Conservation (phyloP, 1,284 basidiomycete genomes). For the Rugosomyces carneus region DNA sequence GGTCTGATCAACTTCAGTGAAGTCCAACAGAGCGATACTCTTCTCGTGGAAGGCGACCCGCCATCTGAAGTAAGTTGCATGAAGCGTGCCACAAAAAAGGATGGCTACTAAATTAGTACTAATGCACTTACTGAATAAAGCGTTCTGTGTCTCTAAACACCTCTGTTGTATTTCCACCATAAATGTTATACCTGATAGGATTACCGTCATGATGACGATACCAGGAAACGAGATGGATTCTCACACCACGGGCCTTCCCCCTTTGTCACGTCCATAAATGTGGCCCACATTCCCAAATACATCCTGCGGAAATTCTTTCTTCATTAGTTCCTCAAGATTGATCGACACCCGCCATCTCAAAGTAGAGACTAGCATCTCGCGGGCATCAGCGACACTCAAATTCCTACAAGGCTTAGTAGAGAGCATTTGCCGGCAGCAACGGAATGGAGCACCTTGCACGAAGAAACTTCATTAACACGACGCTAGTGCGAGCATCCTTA, state of each 20-base stretch:
- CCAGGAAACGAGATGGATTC: conserved; percentile 7
- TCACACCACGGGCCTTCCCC: conserved; percentile 60
- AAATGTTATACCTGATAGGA: conserved; percentile 58
- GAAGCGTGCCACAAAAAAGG: background rate
- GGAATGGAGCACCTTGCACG: conserved; percentile 47
- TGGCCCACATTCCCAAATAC: conserved; percentile 62
- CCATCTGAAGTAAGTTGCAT: conserved; percentile 43
- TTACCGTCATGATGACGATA: background rate
- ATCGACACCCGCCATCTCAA: conserved; percentile 71
- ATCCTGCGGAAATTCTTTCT: conserved; percentile 60
- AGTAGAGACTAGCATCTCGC: conserved; percentile 61
- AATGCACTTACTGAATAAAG: conserved; percentile 54
- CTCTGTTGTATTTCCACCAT: conserved; percentile 61
- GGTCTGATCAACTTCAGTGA: conserved; percentile 66
- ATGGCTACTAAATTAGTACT: too few relatives aligned
- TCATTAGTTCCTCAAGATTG: conserved; percentile 50
- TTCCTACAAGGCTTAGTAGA: conserved; percentile 34
- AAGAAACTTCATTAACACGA: conserved; percentile 73
- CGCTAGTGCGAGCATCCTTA: conserved; percentile 57
- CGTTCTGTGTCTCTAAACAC: conserved; percentile 67
- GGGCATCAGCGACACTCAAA: conserved; percentile 46
- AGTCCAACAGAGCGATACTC: conserved; percentile 58
- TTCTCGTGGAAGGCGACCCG: conserved; percentile 71
- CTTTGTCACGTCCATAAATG: conserved; percentile 62
- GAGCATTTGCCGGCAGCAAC: background rate